These are phyloP conservation scores for Citrus inodora DNA, from an alignment of 345 rosid genomes.

Conservation along the genomic window DNA sequence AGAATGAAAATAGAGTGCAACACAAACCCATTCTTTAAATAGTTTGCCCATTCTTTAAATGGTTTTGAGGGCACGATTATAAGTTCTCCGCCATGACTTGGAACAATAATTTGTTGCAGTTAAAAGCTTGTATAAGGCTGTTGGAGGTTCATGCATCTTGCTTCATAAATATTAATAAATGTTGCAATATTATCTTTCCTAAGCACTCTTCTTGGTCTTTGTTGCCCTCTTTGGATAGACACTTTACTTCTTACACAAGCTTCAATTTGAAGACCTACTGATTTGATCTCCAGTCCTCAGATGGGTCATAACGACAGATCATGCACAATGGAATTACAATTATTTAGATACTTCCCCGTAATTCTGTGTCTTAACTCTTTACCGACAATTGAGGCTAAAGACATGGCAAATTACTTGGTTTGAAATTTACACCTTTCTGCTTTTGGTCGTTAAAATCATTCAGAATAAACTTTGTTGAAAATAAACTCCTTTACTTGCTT, in stretches of 20 bases:
- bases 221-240: neutral
- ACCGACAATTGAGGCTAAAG: neutral
- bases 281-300: too few relatives aligned
- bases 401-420: neutral
- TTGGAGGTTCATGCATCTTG: constrained; percentile 15
- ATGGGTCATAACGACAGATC: too few relatives aligned
- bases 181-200: neutral
- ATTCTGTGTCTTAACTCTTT: neutral
- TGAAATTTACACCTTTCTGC: neutral
- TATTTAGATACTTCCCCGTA: neutral
- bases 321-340: neutral
- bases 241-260: neutral
- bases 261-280: neutral
- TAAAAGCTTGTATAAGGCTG: constrained; percentile 8
- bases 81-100: constrained; percentile 26
- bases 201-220: neutral
- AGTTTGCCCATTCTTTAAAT: constrained; percentile 34
- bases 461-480: neutral
- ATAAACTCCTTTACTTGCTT: neutral
- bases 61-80: constrained; percentile 28
- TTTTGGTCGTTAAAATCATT: neutral
- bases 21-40: constrained; percentile 27
- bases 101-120: constrained; percentile 8
- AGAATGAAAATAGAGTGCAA: neutral
- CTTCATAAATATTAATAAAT: constrained; percentile 15